These are phyloP conservation scores for Claviceps spartinae DNA, from an alignment of 2,329 filamentous ascomycete species.

Conservation along the genomic window DNA sequence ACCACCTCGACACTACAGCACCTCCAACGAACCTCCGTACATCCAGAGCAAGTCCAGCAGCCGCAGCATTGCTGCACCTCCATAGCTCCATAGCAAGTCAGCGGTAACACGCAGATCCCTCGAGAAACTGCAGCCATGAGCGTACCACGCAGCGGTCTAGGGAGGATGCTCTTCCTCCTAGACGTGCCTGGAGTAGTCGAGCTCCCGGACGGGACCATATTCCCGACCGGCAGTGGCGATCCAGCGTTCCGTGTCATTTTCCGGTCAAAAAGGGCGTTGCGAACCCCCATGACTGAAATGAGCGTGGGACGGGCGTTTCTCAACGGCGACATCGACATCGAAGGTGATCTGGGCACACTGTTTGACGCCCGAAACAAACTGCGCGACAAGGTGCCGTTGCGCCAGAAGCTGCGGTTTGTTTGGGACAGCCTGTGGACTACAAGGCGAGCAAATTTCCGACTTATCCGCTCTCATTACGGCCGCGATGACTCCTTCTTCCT, in stretches of 20 bases:
- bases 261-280: background rate
- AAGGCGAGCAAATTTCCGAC: background rate
- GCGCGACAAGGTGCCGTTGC: conserved; percentile 1
- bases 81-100: background rate
- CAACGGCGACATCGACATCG: conserved; percentile 2
- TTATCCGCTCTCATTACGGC: background rate
- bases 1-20: too few species aligned
- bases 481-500: background rate
- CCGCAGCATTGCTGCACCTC: too few species aligned
- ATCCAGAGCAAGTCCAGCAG: too few species aligned
- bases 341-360: background rate
- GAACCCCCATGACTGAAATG: background rate
- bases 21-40: too few species aligned
- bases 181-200: background rate
- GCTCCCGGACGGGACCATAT: conserved; percentile 1
- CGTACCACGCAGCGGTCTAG: background rate
- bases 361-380: background rate
- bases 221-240: background rate
- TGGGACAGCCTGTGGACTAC: background rate
- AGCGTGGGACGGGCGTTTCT: conserved; percentile 1
- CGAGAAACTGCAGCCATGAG: background rate
- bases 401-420: background rate
- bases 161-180: background rate
- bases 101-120: background rate
- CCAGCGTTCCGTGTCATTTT: conserved; percentile 1